A percentile compares a stretch with the other conserved stretches of the same genome.
Evolutionary conservation across 1,139 yeast species (phyloP).

Genomic region (Candida sp.): DNA sequence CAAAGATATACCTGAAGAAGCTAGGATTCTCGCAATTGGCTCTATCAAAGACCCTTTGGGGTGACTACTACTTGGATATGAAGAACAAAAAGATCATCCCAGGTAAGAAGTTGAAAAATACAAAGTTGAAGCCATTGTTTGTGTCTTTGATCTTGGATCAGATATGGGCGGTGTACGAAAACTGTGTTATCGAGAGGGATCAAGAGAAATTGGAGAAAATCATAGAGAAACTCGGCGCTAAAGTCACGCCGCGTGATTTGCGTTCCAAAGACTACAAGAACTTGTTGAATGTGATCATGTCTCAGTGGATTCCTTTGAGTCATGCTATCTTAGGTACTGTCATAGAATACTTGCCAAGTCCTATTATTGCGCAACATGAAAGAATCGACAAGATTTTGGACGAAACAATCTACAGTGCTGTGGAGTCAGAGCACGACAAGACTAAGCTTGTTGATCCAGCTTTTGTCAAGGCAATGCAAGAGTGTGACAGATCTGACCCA

Average conservation of each 20-base stretch:
- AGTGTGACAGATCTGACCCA: constrained; percentile 57
- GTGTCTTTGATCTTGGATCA: constrained; percentile 88
- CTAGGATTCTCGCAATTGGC: constrained; percentile 84
- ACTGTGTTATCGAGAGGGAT: constrained; percentile 67
- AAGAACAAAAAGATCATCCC: constrained; percentile 83
- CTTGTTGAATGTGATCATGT: constrained; percentile 70
- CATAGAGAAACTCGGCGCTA: constrained; percentile 68
- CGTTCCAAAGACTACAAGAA: constrained; percentile 77
- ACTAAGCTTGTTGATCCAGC: constrained; percentile 44
- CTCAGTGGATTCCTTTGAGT: constrained; percentile 96
- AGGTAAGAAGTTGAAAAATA: constrained; percentile 56
- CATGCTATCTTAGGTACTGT: constrained; percentile 85
- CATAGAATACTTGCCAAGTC: constrained; percentile 86
- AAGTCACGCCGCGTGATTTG: constrained; percentile 75
- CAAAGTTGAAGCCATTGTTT: constrained; percentile 74
- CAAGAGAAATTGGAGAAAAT: constrained; percentile 78
- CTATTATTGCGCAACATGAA: constrained; percentile 70
- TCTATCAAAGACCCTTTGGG: constrained; percentile 93
- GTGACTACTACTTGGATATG: constrained; percentile 89
- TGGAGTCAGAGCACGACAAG: constrained; percentile 29
- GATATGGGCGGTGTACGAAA: constrained; percentile 90
- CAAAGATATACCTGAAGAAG: constrained; percentile 83
- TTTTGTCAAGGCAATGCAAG: constrained; percentile 59
- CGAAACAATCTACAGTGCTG: constrained; percentile 49
- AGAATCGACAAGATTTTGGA: constrained; percentile 73